Conservation (phyloP, 2,329 filamentous ascomycete species). For the Aspergillus hortae region DNA sequence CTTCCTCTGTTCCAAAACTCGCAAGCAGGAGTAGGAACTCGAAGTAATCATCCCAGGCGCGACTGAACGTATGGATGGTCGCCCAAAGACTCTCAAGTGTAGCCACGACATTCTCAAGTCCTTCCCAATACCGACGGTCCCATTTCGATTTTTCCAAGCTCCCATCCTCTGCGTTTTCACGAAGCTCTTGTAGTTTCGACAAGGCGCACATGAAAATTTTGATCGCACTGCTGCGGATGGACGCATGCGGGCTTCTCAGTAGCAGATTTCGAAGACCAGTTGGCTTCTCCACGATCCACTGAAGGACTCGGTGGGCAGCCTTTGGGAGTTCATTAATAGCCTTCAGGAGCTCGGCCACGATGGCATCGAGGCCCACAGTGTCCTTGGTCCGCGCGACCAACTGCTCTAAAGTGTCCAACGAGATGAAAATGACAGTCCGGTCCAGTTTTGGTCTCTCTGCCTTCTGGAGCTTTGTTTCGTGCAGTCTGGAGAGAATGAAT, state of each 20-base stretch:
- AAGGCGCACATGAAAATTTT: constrained; percentile 54
- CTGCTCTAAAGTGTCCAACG: constrained; percentile 66
- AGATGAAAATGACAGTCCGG: constrained; percentile 39
- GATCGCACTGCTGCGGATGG: constrained; percentile 54
- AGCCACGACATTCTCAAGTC: constrained; percentile 35
- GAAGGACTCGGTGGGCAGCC: constrained; percentile 58
- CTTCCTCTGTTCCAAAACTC: constrained; percentile 57
- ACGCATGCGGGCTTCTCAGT: constrained; percentile 56
- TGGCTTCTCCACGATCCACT: constrained; percentile 57
- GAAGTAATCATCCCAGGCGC: constrained; percentile 76
- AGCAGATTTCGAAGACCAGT: constrained; percentile 63
- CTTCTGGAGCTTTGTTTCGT: constrained; percentile 49
- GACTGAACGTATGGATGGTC: constrained; percentile 58
- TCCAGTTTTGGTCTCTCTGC: constrained; percentile 47
- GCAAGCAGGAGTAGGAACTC: constrained; percentile 66
- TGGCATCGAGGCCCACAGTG: constrained; percentile 57
- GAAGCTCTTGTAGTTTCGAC: constrained; percentile 47
- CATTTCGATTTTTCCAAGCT: constrained; percentile 20
- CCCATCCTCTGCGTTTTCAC: constrained; percentile 23
- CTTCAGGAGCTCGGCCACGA: constrained; percentile 51
- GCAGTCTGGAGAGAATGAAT: constrained; percentile 58
- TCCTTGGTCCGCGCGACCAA: constrained; percentile 71
- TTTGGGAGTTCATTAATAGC: constrained; percentile 50
- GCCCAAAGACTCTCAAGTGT: constrained; percentile 59
- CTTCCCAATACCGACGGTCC: constrained; percentile 24